These are phyloP conservation scores for Linum tenue DNA, from an alignment of 345 rosid species.

Conservation along the genomic window DNA sequence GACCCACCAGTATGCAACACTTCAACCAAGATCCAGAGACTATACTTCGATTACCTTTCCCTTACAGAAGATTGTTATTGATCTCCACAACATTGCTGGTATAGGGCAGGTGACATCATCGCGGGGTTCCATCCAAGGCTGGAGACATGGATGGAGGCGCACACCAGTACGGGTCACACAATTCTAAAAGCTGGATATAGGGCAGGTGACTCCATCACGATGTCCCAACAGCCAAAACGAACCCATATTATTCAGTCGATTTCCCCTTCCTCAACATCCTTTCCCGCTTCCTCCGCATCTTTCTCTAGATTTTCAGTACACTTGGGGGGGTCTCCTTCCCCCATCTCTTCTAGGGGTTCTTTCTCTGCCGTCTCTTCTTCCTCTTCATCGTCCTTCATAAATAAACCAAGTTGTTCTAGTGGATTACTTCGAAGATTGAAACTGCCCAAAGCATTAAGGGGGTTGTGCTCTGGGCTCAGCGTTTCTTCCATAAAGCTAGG, in stretches of 20 bases:
- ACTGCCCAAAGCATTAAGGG: conserved; percentile 45
- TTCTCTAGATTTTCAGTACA: no score
- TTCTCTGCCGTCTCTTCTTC: conserved; percentile 44
- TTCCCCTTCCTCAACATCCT: conserved; percentile 3
- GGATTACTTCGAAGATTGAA: conserved; percentile 67
- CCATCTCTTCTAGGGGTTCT: conserved; percentile 44
- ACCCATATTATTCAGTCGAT: background rate
- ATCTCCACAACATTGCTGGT: no score
- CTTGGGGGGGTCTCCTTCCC: conserved; percentile 58
- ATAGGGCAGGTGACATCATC: no score
- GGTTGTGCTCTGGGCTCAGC: conserved; percentile 31
- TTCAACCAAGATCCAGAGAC: no score
- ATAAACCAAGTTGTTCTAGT: conserved; percentile 68
- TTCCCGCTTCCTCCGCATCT: background rate
- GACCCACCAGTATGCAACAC: no score
- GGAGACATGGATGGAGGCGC: no score
- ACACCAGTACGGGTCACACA: no score
- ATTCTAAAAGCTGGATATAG: no score
- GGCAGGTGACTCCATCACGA: background rate
- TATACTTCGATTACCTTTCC: no score
- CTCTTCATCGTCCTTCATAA: conserved; percentile 61
- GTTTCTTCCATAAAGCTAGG: conserved; percentile 47
- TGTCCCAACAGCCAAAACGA: background rate
- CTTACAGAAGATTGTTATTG: no score
- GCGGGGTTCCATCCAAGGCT: no score